These are phyloP conservation scores for Urtica urens DNA, from an alignment of 306 rosid genomes.

Conservation along the genomic window DNA sequence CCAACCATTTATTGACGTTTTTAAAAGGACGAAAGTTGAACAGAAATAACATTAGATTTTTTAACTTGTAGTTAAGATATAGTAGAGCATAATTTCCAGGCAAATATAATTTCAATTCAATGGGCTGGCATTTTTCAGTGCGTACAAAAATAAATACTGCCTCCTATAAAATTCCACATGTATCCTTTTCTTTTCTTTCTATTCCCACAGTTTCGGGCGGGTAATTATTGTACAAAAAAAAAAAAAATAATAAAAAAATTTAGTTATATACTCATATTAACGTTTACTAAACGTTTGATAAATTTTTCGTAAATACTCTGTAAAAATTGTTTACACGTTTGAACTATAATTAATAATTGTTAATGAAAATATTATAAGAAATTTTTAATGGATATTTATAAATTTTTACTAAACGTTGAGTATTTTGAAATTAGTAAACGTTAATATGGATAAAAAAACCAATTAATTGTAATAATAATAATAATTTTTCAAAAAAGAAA, in stretches of 20 bases:
- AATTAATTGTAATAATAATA: too few relatives aligned
- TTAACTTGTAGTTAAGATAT: not conserved
- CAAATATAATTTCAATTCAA: not conserved
- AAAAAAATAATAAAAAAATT: too few relatives aligned
- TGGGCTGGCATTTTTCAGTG: not conserved
- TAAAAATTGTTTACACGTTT: too few relatives aligned
- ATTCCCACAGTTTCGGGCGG: not conserved
- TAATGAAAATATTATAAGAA: too few relatives aligned
- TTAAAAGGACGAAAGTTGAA: conserved; percentile 2
- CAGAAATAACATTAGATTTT: not conserved
- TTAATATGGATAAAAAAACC: too few relatives aligned
- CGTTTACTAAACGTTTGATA: too few relatives aligned
- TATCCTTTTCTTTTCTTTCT: not conserved
- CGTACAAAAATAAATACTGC: not conserved
- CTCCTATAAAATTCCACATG: not conserved
- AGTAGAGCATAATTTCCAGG: conserved; percentile 2
- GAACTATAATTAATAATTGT: too few relatives aligned
- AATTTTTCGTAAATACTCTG: too few relatives aligned
- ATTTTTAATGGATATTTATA: too few relatives aligned
- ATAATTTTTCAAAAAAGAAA: not conserved
- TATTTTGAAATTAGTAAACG: too few relatives aligned
- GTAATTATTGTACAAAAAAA: not conserved
- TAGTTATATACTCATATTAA: too few relatives aligned
- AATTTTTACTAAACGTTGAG: too few relatives aligned
- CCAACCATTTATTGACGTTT: not conserved